Conservation (phyloP, 495 filamentous ascomycete genomes). For the Penicillium soppii region DNA sequence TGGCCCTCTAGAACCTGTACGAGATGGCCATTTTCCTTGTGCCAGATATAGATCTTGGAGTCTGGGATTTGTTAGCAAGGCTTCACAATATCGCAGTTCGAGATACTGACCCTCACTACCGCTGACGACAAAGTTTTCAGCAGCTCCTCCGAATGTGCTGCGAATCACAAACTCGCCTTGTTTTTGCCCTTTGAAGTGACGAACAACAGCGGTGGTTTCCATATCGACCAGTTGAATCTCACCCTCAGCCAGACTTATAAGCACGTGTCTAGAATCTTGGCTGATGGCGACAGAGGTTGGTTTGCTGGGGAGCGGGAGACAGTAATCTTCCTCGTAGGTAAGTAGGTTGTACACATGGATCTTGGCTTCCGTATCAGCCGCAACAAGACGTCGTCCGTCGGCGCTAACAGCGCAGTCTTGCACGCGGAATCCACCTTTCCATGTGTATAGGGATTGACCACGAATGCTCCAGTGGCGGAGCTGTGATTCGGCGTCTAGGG, state of each 20-base stretch:
- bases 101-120: slow-evolving; percentile 77
- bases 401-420: slow-evolving; percentile 80
- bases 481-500: slow-evolving; percentile 64
- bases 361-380: slow-evolving; percentile 65
- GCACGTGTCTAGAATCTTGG: slow-evolving; percentile 70
- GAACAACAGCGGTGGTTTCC: slow-evolving; percentile 66
- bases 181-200: slow-evolving; percentile 69
- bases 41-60: slow-evolving; percentile 82
- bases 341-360: slow-evolving; percentile 81
- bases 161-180: slow-evolving; percentile 76
- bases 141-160: slow-evolving; percentile 80
- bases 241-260: slow-evolving; percentile 78
- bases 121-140: slow-evolving; percentile 85
- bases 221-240: slow-evolving; percentile 77
- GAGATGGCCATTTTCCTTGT: slow-evolving; percentile 72
- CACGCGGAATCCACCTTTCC: slow-evolving; percentile 71
- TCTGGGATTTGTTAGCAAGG: slow-evolving; percentile 49
- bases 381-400: slow-evolving; percentile 75
- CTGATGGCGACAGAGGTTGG: slow-evolving; percentile 80
- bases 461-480: slow-evolving; percentile 64
- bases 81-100: neutral
- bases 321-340: slow-evolving; percentile 71
- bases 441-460: slow-evolving; percentile 59
- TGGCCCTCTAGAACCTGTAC: slow-evolving; percentile 80
- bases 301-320: slow-evolving; percentile 61